Conservation (phyloP, 495 filamentous ascomycete species). For the Baudoinia panamericana region DNA sequence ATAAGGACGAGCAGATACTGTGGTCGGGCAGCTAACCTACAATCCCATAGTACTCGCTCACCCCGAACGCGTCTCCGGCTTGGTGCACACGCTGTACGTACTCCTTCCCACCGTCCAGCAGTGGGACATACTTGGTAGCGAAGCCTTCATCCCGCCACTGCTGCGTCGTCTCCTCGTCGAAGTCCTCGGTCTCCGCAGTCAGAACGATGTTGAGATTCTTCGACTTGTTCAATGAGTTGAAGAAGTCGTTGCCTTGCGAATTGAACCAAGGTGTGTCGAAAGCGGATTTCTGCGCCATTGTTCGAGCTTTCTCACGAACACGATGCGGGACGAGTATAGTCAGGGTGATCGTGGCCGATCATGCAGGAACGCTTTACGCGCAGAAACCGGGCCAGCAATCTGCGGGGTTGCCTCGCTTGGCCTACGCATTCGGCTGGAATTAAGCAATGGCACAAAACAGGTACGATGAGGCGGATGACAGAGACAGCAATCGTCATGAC, state of each 20-base stretch:
- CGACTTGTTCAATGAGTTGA: constrained; percentile 13
- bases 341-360: too few relatives aligned
- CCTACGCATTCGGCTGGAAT: too few relatives aligned
- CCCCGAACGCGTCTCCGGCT: constrained; percentile 24
- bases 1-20: not conserved
- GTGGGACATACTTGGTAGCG: constrained; percentile 46
- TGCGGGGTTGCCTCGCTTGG: too few relatives aligned
- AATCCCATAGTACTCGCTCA: constrained; percentile 30
- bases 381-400: too few relatives aligned
- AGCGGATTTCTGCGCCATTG: constrained; percentile 14
- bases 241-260: constrained; percentile 7
- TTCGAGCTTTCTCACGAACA: too few relatives aligned
- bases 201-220: constrained; percentile 46
- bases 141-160: constrained; percentile 58
- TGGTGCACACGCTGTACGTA: constrained; percentile 38
- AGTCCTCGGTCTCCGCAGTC: constrained; percentile 48
- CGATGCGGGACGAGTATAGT: constrained; percentile 19
- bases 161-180: constrained; percentile 42
- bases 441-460: too few relatives aligned
- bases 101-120: constrained; percentile 40
- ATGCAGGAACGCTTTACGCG: too few relatives aligned
- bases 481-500: too few relatives aligned
- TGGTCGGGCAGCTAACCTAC: constrained; percentile 25
- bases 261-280: constrained; percentile 19
- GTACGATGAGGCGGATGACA: too few relatives aligned